Conservation (phyloP, 805 yeast species). For the Lipomyces anomalus region DNA sequence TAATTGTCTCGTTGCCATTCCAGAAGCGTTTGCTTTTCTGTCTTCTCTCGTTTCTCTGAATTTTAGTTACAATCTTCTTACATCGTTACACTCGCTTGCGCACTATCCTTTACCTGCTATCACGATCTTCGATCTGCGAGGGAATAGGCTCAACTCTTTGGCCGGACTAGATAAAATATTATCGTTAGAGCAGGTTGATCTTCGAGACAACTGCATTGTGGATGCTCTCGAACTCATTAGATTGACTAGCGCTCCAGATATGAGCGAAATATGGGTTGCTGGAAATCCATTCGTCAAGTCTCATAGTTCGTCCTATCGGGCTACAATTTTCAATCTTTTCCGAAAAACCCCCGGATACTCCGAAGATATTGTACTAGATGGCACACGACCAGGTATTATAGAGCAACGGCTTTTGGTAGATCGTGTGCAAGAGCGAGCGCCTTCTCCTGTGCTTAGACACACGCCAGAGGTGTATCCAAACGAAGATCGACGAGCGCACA, state of each 20-base stretch:
- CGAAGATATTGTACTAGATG: constrained; percentile 27
- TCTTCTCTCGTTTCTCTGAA: constrained; percentile 52
- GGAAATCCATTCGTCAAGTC: constrained; percentile 28
- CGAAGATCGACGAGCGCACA: background rate
- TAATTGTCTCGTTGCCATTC: constrained; percentile 46
- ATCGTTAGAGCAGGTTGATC: constrained; percentile 24
- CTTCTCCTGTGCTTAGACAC: constrained; percentile 10
- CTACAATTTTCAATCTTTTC: constrained; percentile 26
- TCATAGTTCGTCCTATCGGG: constrained; percentile 19
- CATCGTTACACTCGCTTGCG: constrained; percentile 18
- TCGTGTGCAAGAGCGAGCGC: constrained; percentile 16
- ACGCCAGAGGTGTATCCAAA: background rate
- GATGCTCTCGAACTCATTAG: constrained; percentile 26
- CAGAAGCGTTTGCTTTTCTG: constrained; percentile 49
- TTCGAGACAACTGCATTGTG: constrained; percentile 26
- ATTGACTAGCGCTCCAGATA: constrained; percentile 20
- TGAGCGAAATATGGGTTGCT: constrained; percentile 26
- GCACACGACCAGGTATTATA: constrained; percentile 26
- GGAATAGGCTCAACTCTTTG: constrained; percentile 23
- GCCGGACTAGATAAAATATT: constrained; percentile 26
- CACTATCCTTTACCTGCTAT: constrained; percentile 22
- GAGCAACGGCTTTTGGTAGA: constrained; percentile 24
- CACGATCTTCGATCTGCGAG: constrained; percentile 24
- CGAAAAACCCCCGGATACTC: constrained; percentile 22
- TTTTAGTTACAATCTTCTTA: constrained; percentile 53